A percentile compares a stretch with the other conserved stretches of the same genome.
Conservation (phyloP, 176 grass and related monocot genomes). For the Luzula sylvatica region DNA sequence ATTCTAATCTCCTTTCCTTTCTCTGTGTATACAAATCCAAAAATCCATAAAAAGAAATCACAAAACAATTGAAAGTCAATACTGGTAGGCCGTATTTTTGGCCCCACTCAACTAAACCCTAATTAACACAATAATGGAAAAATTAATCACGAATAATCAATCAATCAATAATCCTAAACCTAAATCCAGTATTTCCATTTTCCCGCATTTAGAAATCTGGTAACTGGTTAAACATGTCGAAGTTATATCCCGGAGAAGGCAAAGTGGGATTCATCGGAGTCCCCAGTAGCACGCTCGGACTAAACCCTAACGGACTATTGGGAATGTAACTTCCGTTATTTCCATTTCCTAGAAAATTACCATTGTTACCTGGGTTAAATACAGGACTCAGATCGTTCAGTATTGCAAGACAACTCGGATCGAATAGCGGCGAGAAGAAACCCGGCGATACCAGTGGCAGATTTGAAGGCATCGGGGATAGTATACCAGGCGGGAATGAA, state of each 20-base stretch:
- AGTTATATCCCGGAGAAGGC: conserved; percentile 41
- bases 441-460: conserved; percentile 36
- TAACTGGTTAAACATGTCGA: conserved; percentile 22
- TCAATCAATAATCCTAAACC: conserved; percentile 17
- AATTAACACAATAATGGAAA: too few species aligned
- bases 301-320: conserved; percentile 50
- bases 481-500: conserved; percentile 29
- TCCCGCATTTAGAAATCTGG: conserved; percentile 22
- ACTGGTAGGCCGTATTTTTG: conserved; percentile 20
- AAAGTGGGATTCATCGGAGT: conserved; percentile 63
- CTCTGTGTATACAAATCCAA: conserved; percentile 14
- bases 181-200: conserved; percentile 7
- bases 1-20: conserved; percentile 25
- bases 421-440: conserved; percentile 67
- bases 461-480: conserved; percentile 61
- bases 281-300: conserved; percentile 51
- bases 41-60: not conserved
- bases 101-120: not conserved
- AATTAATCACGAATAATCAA: not conserved
- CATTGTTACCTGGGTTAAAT: conserved; percentile 17
- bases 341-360: conserved; percentile 9
- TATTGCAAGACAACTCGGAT: conserved; percentile 43
- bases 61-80: not conserved
- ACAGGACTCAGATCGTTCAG: conserved; percentile 69
- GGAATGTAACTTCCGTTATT: not conserved